phyloP scores from a whole-genome alignment of 2,329 filamentous ascomycete species.

The Arachnomyces sp. region DNA sequence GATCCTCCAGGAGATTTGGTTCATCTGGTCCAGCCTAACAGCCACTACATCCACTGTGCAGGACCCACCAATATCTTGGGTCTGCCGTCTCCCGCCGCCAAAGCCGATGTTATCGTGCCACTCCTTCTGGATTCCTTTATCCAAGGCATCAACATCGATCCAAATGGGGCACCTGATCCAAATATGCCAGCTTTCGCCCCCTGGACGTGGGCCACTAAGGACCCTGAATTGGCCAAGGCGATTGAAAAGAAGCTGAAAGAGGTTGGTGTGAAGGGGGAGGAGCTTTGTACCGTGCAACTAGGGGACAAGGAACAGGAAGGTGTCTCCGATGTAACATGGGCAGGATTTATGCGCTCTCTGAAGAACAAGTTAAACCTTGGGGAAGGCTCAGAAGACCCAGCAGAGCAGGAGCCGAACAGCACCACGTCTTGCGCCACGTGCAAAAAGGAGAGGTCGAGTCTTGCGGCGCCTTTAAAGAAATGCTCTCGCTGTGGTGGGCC shows the following conservation, averaged over 20 bases:
- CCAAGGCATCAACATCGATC: background rate
- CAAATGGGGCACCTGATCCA: slow-evolving; percentile 1
- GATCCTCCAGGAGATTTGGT: slow-evolving; percentile 9
- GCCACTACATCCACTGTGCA: slow-evolving; percentile 6
- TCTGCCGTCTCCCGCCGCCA: background rate
- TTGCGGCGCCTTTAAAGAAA: background rate
- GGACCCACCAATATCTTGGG: slow-evolving; percentile 3
- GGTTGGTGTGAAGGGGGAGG: slow-evolving; percentile 8
- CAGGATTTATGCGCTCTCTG: background rate
- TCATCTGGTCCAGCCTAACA: slow-evolving; percentile 9
- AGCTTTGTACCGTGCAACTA: slow-evolving; percentile 4
- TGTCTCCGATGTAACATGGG: background rate
- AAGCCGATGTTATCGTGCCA: slow-evolving; percentile 3
- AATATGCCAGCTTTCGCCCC: slow-evolving; percentile 3
- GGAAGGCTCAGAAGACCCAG: background rate
- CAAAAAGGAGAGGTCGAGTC: background rate
- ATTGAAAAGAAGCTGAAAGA: slow-evolving; percentile 6
- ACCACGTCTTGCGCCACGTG: background rate
- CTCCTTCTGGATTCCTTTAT: slow-evolving; percentile 2
- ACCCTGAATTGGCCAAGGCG: slow-evolving; percentile 4
- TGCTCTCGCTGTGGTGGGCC: background rate
- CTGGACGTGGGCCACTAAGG: slow-evolving; percentile 7
- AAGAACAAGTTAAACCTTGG: background rate
- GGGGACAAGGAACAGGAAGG: background rate
- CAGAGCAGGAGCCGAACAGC: background rate